Base-by-base conservation (phyloP, 2,329 filamentous ascomycete species). In the Coniochaeta sp. region DNA sequence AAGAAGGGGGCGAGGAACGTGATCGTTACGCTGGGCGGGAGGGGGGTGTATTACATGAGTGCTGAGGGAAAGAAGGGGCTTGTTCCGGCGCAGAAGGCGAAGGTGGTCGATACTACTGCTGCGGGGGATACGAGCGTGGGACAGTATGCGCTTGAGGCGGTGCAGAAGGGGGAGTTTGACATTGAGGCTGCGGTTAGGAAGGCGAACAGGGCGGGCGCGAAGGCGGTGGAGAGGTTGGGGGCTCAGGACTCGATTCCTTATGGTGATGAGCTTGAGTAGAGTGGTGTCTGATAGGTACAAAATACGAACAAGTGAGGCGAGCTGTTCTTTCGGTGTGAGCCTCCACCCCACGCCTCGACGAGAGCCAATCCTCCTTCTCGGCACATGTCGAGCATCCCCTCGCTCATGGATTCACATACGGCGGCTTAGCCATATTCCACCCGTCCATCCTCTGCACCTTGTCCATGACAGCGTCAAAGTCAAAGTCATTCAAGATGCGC, bases 41-140 rank as follows among this genome's bases (percentile, higher is more conserved):
- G 87, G 54, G 91, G 91, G n/a, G 86, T 86, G 26, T 90, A 82
- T 65, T 89, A 80, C 63, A 72, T 77, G 51, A 69, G 70, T 26
- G 33, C 58, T 40, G 58, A 55, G 3, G 68, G 66, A 22, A 61
- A 60, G 40, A 72, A 72, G 50, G 76, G 72, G 1, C 62, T 83
- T 57, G 68, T 91, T 4, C 66, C 72, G 3, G 89, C 88, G 0
- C 76, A 81, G 55, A 86, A 87, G 67, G 86, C 89, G 4, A 70
- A 67, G 18, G 92, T 97, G 1, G 82, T 96, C 4, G 92, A 97
- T 67, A 97, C 92, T 1, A 97, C 92, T 6, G 92, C 87, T 1
- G 94, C 94, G 5, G 92, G 92, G 0, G 92, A 97, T 67, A 96
- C 92, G 0, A 96, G 96, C 70, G 89, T 95, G 5, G 92, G 94